These are phyloP conservation scores for Hypoxylon rubiginosum DNA, from an alignment of 2,329 filamentous ascomycete species.

Conservation along the genomic window DNA sequence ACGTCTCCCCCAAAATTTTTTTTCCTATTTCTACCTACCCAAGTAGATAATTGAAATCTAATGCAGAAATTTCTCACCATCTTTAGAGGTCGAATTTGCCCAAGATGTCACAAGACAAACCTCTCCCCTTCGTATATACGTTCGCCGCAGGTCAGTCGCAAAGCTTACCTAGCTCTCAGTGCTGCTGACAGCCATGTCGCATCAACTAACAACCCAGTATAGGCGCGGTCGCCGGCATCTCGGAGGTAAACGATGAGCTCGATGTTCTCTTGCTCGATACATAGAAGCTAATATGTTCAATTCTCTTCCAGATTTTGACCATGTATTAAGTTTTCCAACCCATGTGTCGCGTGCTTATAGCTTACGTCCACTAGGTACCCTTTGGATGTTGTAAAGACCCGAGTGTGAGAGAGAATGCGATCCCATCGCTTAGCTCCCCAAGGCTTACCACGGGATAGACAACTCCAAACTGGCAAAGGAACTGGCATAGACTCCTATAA, in stretches of 20 bases:
- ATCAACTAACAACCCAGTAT: slow-evolving; percentile 46
- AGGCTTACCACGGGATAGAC: slow-evolving; percentile 64
- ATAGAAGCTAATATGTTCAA: slow-evolving; percentile 35
- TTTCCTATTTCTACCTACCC: neutral
- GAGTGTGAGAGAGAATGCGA: slow-evolving; percentile 76
- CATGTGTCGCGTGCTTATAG: slow-evolving; percentile 34
- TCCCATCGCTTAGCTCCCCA: slow-evolving; percentile 1
- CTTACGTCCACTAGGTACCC: slow-evolving; percentile 80
- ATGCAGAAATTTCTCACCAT: slow-evolving; percentile 10
- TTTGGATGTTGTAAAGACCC: slow-evolving; percentile 97
- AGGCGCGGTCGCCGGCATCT: slow-evolving; percentile 97
- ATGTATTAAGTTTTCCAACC: slow-evolving; percentile 70
- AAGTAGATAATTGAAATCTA: slow-evolving; percentile 16
- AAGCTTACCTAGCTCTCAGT: slow-evolving; percentile 46
- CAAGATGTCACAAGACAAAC: slow-evolving; percentile 76
- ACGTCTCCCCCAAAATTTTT: slow-evolving; percentile 6
- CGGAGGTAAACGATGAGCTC: slow-evolving; percentile 76
- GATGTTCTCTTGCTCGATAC: neutral
- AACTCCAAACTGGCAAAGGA: slow-evolving; percentile 83
- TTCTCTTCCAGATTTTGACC: slow-evolving; percentile 78
- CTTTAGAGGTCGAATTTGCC: slow-evolving; percentile 37
- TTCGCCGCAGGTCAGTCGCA: slow-evolving; percentile 83
- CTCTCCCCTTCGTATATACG: slow-evolving; percentile 93
- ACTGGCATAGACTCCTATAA: slow-evolving; percentile 87
- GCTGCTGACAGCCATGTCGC: slow-evolving; percentile 31